Base-by-base conservation (phyloP, 108 stramenopile species). In the Stephanodiscus triporus region DNA sequence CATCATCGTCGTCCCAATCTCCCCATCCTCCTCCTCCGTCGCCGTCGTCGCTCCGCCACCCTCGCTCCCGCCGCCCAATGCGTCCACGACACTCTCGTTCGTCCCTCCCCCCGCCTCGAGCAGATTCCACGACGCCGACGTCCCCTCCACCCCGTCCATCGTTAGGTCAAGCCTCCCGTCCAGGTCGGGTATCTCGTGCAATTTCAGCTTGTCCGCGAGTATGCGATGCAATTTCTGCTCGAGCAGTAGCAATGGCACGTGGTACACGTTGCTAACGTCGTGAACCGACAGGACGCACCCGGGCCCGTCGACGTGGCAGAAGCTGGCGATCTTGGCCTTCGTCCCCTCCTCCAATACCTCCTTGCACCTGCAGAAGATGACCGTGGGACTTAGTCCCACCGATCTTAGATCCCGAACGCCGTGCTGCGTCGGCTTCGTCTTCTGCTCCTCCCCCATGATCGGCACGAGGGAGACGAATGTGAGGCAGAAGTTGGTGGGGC, bases 351-450 rank as follows among this genome's bases (percentile, higher is more conserved):
- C 84, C 77, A 97, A 79, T 16, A 85, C 85, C 83, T 91, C 72
- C 43, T 74, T 86, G 43, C 89, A 95, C 4, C 98, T 88, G 88
- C 99, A 99, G 73, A 98, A 96, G 51, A 99, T 97, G 29, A 99
- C 87, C 40, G 90, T 84, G 27, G 99, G 98, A 66, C 88, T 84
- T 34, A 99, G 75, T 56, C 99, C 99, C 55, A 99, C 75, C 32
- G 84, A 84, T 27, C 97, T 72, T 71, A 99, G 88, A 85, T 99
- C 98, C 55, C 95, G 89, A 62, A 99, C 97, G 9, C 97, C 97
- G 84, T 99, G 96, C 73, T 99, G 99, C 22, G 99, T 99, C 17
- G 99, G 99, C 81, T 99, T 99, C 13, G 99, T 98, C 86, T 99
- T 99, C 91, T 99, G 98, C 81, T 99, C 99, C 40, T 96, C 98